These are phyloP conservation scores for Apiotrichum domesticum DNA, from an alignment of 1,284 basidiomycete species.

Conservation along the genomic window DNA sequence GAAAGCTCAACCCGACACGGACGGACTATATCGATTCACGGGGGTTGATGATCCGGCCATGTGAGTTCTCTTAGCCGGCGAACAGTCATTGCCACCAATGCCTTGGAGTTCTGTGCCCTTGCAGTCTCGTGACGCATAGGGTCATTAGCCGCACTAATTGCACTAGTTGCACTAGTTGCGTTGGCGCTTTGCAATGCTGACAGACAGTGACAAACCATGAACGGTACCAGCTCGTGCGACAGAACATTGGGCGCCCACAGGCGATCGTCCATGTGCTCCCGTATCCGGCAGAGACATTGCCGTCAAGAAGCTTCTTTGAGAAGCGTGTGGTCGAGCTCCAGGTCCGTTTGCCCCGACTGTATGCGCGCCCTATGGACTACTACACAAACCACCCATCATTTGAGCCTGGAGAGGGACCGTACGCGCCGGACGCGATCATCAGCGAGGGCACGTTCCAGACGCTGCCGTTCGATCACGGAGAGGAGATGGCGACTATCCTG, in stretches of 20 bases:
- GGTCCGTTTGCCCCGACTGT: slow-evolving; percentile 27
- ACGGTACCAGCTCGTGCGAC: slow-evolving; percentile 26
- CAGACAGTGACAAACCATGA: slow-evolving; percentile 26
- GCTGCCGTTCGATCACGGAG: background rate
- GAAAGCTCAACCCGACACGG: background rate
- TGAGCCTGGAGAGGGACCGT: background rate
- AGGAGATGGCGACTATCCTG: background rate
- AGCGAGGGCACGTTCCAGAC: background rate
- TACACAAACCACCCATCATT: slow-evolving; percentile 4
- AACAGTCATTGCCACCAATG: too few species aligned
- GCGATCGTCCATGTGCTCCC: slow-evolving; percentile 19
- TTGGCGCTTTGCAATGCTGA: too few species aligned
- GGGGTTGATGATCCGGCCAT: background rate
- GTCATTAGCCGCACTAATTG: too few species aligned
- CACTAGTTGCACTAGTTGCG: too few species aligned
- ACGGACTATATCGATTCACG: slow-evolving; percentile 1
- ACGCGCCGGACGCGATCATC: background rate
- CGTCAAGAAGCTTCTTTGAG: slow-evolving; percentile 13
- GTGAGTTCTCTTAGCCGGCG: background rate
- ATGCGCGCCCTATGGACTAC: slow-evolving; percentile 11
- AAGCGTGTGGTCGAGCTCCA: slow-evolving; percentile 26
- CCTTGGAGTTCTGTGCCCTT: too few species aligned
- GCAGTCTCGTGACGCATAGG: too few species aligned
- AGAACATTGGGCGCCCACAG: slow-evolving; percentile 23
- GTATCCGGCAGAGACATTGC: slow-evolving; percentile 19